Evolutionary conservation across 116 monocot species (phyloP).

Genomic region (Dioscorea cayenensis): DNA sequence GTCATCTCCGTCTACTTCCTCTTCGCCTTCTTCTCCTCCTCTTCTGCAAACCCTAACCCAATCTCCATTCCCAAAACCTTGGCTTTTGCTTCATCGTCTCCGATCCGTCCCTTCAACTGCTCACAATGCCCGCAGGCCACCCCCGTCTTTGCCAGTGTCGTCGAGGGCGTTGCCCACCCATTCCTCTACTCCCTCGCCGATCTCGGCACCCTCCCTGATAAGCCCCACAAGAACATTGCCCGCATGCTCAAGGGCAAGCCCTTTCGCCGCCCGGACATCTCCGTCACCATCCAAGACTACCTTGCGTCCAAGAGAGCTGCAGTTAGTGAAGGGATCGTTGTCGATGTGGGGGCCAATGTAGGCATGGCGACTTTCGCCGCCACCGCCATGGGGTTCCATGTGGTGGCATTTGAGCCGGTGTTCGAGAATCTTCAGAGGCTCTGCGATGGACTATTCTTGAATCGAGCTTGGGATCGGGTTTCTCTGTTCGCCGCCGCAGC

Average conservation of each 20-base stretch:
- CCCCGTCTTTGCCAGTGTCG: slow-evolving; percentile 70
- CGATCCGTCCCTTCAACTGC: slow-evolving; percentile 67
- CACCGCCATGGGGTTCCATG: slow-evolving; percentile 74
- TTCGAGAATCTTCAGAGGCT: slow-evolving; percentile 80
- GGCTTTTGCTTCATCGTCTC: slow-evolving; percentile 12
- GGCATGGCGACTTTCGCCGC: slow-evolving; percentile 97
- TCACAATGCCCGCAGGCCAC: slow-evolving; percentile 56
- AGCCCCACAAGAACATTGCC: slow-evolving; percentile 88
- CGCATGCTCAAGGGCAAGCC: slow-evolving; percentile 81
- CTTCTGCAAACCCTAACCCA: not conserved
- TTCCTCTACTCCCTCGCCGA: slow-evolving; percentile 91
- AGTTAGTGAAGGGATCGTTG: slow-evolving; percentile 32
- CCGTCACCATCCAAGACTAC: slow-evolving; percentile 65
- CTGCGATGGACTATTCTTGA: slow-evolving; percentile 76
- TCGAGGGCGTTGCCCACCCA: slow-evolving; percentile 66
- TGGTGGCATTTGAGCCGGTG: slow-evolving; percentile 85
- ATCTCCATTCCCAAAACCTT: slow-evolving; percentile 12
- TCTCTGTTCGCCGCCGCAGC: slow-evolving; percentile 69
- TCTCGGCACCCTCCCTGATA: slow-evolving; percentile 72
- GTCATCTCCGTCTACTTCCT: slow-evolving; percentile 7
- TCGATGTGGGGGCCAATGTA: slow-evolving; percentile 86
- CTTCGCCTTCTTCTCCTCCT: not conserved
- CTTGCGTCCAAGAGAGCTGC: slow-evolving; percentile 24
- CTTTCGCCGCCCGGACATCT: slow-evolving; percentile 80
- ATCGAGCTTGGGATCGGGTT: slow-evolving; percentile 56